Evolutionary conservation across 2,329 filamentous ascomycete species (phyloP).

Genomic region (Cryphonectria japonica): DNA sequence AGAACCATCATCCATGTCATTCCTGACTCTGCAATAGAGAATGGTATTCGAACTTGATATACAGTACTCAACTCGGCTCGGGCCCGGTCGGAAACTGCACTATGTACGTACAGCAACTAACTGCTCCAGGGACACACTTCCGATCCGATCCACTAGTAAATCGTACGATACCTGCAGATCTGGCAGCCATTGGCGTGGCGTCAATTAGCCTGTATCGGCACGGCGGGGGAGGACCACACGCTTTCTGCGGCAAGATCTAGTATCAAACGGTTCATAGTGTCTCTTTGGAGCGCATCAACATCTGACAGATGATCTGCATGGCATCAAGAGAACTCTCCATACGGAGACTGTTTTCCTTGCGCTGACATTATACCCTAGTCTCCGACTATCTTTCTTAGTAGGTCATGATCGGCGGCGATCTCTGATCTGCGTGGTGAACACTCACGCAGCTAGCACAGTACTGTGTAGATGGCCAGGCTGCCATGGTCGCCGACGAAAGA

Average conservation of each 20-base stretch:
- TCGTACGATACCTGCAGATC: constrained; percentile 25
- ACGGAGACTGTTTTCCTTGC: not conserved
- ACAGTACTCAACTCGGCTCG: not conserved
- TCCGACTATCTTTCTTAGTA: not conserved
- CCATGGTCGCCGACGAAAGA: not conserved
- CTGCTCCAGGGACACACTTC: constrained; percentile 7
- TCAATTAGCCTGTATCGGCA: not conserved
- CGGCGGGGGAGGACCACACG: not conserved
- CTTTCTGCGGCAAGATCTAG: not conserved
- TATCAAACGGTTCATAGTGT: not conserved
- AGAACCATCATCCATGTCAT: not conserved
- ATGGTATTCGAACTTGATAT: not conserved
- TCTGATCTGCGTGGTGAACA: not conserved
- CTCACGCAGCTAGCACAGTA: not conserved
- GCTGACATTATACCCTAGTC: not conserved
- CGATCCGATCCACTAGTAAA: constrained; percentile 14
- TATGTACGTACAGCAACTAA: not conserved
- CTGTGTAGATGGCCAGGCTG: not conserved
- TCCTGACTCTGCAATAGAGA: not conserved
- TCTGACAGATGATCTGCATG: not conserved
- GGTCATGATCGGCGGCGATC: not conserved
- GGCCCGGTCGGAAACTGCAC: not conserved
- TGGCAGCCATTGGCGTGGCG: constrained; percentile 12
- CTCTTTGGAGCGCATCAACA: not conserved
- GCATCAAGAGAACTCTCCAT: not conserved